Conservation (phyloP, 2,329 filamentous ascomycete species). For the Pseudogymnoascus destructans region DNA sequence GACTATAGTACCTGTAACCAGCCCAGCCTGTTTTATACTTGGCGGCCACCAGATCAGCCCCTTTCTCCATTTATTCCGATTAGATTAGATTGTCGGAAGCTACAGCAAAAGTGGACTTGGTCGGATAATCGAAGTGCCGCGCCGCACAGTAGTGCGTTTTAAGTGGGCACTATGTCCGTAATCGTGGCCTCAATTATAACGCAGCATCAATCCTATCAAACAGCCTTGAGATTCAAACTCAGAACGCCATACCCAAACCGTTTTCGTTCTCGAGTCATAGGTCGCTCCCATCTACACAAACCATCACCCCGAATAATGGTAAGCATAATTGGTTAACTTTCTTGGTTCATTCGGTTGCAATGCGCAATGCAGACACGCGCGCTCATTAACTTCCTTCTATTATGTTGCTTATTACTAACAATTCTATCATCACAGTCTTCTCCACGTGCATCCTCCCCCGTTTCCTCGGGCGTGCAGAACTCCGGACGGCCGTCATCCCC, state of each 20-base stretch:
- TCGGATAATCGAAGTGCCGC: neutral
- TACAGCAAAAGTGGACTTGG: conserved; percentile 2
- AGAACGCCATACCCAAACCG: conserved; percentile 7
- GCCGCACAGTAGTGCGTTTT: conserved; percentile 5
- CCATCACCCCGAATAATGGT: neutral
- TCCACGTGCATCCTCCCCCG: conserved; percentile 40
- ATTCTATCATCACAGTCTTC: conserved; percentile 21
- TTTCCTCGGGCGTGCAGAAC: conserved; percentile 39
- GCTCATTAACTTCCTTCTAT: neutral
- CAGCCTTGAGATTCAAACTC: neutral
- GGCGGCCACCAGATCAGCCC: neutral
- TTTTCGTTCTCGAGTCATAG: conserved; percentile 1
- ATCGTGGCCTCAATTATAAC: conserved; percentile 10
- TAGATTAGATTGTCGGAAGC: conserved; percentile 8
- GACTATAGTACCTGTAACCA: neutral
- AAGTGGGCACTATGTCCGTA: conserved; percentile 8
- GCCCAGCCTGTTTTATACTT: neutral
- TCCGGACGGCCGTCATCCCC: conserved; percentile 75
- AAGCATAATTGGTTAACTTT: neutral
- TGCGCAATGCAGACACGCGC: neutral
- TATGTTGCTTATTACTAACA: neutral
- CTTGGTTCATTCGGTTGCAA: neutral
- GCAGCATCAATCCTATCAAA: conserved; percentile 1
- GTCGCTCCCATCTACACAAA: neutral
- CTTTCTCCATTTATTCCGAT: conserved; percentile 6